These are phyloP conservation scores for Smallanthus sonchifolius DNA, from an alignment of 129 eudicot genomes.

Conservation along the genomic window DNA sequence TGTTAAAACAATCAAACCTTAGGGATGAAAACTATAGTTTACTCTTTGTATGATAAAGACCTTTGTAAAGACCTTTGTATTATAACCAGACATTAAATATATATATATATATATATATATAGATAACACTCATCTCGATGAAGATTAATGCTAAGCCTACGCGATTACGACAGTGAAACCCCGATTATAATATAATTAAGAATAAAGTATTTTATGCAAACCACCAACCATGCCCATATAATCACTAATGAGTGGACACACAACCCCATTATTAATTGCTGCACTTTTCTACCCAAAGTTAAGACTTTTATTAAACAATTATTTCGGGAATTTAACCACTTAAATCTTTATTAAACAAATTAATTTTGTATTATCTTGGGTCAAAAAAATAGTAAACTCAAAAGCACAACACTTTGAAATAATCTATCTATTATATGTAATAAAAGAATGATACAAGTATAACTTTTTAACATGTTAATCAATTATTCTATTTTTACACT, in stretches of 20 bases:
- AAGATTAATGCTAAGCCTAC: slow-evolving; percentile 56
- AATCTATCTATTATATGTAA: too few relatives aligned
- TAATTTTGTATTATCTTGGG: not conserved
- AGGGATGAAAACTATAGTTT: too few relatives aligned
- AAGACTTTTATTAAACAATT: not conserved
- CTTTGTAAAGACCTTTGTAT: too few relatives aligned
- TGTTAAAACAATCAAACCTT: too few relatives aligned
- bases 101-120: too few relatives aligned
- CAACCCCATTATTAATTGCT: slow-evolving; percentile 18
- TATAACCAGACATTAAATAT: too few relatives aligned
- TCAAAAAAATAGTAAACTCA: too few relatives aligned
- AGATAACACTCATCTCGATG: slow-evolving; percentile 2
- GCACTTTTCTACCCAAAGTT: slow-evolving; percentile 8
- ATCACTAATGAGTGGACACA: slow-evolving; percentile 52
- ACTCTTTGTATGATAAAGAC: too few relatives aligned
- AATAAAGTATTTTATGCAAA: slow-evolving; percentile 27
- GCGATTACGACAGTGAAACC: slow-evolving; percentile 47
- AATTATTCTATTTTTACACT: too few relatives aligned
- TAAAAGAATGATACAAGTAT: too few relatives aligned
- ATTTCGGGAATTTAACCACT: slow-evolving; percentile 13
- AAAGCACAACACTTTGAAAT: too few relatives aligned
- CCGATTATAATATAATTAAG: slow-evolving; percentile 25
- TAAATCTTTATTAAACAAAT: not conserved
- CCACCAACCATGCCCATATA: slow-evolving; percentile 32
- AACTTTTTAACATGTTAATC: too few relatives aligned